Evolutionary conservation across 2,329 filamentous ascomycete species (phyloP).

Genomic region (Setomelanomma holmii): DNA sequence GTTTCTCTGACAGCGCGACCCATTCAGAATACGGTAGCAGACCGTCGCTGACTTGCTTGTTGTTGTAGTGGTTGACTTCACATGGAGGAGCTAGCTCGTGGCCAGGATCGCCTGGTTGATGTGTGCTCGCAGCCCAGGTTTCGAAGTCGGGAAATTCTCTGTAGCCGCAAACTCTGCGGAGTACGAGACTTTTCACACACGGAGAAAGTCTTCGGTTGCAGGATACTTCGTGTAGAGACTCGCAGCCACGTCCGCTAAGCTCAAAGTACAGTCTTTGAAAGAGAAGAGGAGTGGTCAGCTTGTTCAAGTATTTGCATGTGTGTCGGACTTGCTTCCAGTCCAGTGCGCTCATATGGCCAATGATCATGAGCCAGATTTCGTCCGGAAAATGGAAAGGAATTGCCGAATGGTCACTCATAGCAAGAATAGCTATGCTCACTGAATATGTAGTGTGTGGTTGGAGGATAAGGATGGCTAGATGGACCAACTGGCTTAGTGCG

Average conservation of each 20-base stretch:
- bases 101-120: slow-evolving; percentile 10
- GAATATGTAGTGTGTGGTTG: too few species aligned
- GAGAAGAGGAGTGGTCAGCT: slow-evolving; percentile 7
- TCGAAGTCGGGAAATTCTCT: neutral
- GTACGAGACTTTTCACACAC: slow-evolving; percentile 5
- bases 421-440: too few species aligned
- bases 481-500: too few species aligned
- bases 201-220: slow-evolving; percentile 1
- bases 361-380: slow-evolving; percentile 5
- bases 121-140: neutral
- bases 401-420: neutral
- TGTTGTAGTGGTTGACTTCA: neutral
- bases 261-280: slow-evolving; percentile 6
- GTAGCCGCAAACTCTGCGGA: neutral
- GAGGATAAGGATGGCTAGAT: too few species aligned
- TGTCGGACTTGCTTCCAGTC: slow-evolving; percentile 6
- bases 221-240: slow-evolving; percentile 6
- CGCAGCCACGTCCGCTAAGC: slow-evolving; percentile 6
- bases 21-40: neutral
- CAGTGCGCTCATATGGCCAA: neutral
- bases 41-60: neutral
- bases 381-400: slow-evolving; percentile 3
- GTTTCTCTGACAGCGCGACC: neutral
- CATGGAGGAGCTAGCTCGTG: neutral
- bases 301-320: slow-evolving; percentile 7